phyloP scores from a whole-genome alignment of 768 basidiomycete species.

The Russula vinacea region DNA sequence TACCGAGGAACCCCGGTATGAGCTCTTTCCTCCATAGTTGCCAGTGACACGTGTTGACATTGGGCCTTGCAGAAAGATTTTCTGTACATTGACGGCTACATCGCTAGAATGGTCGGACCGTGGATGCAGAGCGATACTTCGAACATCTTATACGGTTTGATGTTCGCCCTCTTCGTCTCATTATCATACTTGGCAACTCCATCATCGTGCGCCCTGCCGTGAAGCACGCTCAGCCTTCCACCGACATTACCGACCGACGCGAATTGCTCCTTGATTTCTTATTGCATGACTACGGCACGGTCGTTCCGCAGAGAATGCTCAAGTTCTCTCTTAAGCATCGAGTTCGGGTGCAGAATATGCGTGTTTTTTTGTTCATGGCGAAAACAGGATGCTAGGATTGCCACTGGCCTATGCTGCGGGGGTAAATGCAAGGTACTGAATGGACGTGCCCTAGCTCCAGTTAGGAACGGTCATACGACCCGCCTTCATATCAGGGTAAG shows the following conservation, averaged over 20 bases:
- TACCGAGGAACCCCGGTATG: too few species aligned
- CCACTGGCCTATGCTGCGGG: not conserved
- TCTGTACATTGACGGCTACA: too few species aligned
- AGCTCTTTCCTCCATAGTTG: too few species aligned
- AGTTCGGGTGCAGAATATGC: conserved; percentile 10
- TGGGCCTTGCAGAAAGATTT: too few species aligned
- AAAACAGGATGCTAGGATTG: conserved; percentile 5
- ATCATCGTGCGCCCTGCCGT: not conserved
- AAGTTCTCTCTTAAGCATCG: conserved; percentile 7
- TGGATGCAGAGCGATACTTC: too few species aligned
- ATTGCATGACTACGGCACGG: not conserved
- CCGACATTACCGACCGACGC: not conserved
- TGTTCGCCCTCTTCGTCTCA: too few species aligned
- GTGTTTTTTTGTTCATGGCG: conserved; percentile 20
- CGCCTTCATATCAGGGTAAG: conserved; percentile 16
- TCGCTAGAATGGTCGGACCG: too few species aligned
- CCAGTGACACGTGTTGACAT: too few species aligned
- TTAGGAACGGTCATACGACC: not conserved
- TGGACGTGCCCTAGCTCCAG: not conserved
- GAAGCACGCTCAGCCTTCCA: not conserved
- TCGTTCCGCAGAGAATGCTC: conserved; percentile 15
- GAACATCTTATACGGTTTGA: too few species aligned
- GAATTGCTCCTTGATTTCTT: conserved; percentile 17
- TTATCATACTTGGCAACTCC: too few species aligned
- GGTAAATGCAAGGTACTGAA: not conserved